Evolutionary conservation across 768 basidiomycete genomes (phyloP).

Genomic region (Hortiboletus flavorubellus): DNA sequence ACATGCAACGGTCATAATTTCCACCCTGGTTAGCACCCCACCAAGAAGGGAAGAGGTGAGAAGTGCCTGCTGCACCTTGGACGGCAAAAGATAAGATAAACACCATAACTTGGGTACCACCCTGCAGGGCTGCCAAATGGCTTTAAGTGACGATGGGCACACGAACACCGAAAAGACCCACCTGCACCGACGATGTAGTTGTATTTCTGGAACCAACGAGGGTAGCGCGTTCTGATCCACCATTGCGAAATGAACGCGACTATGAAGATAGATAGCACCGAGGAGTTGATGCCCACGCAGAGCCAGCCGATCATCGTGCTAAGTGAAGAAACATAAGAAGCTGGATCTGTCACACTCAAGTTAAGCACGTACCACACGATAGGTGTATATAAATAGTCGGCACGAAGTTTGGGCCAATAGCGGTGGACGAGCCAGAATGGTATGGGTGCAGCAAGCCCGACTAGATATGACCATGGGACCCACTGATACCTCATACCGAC

Average conservation of each 20-base stretch:
- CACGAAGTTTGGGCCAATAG: conserved; percentile 31
- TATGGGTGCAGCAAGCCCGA: conserved; percentile 35
- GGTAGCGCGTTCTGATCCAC: conserved; percentile 36
- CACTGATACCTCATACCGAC: conserved; percentile 33
- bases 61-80: conserved; percentile 46
- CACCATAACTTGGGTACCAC: conserved; percentile 51
- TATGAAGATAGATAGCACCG: conserved; percentile 9
- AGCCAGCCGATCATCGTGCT: conserved; percentile 20
- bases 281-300: conserved; percentile 29
- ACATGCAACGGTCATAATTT: conserved; percentile 32
- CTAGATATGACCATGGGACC: conserved; percentile 36
- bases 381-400: conserved; percentile 30
- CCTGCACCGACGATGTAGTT: conserved; percentile 44
- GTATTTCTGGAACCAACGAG: conserved; percentile 37
- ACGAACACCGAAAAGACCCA: neutral
- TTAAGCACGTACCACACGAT: conserved; percentile 23
- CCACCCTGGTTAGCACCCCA: conserved; percentile 57
- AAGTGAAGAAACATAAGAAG: conserved; percentile 4
- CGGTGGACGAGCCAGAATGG: conserved; percentile 41
- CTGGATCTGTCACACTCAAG: neutral
- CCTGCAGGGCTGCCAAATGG: conserved; percentile 30
- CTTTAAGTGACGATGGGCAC: neutral
- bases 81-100: conserved; percentile 51
- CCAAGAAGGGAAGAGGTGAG: conserved; percentile 54
- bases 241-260: conserved; percentile 36